A percentile compares a stretch with the other conserved stretches of the same genome.
Evolutionary conservation across 345 rosid species (phyloP).

Genomic region (Arabidopsis arenosa): DNA sequence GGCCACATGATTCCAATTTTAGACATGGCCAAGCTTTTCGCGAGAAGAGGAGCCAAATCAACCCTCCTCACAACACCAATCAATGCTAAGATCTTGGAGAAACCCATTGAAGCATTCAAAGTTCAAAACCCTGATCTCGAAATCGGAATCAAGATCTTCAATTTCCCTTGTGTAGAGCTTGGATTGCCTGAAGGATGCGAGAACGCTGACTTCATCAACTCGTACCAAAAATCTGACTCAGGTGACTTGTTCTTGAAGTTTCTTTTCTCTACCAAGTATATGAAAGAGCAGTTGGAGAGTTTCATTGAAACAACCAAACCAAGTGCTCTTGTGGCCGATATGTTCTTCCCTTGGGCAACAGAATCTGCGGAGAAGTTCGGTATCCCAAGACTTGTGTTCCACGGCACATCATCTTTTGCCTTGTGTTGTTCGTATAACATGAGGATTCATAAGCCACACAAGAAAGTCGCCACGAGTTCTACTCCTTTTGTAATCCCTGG

Average conservation of each 20-base stretch:
- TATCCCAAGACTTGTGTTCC: conserved; percentile 48
- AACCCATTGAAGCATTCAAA: conserved; percentile 39
- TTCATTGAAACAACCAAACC: conserved; percentile 51
- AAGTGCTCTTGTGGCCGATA: conserved; percentile 44
- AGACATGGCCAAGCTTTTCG: conserved; percentile 65
- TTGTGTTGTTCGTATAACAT: conserved; percentile 39
- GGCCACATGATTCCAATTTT: conserved; percentile 60
- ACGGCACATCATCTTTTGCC: conserved; percentile 41
- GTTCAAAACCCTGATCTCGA: conserved; percentile 36
- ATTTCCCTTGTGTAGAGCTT: conserved; percentile 51
- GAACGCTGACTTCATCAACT: conserved; percentile 44
- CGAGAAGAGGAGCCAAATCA: conserved; percentile 49
- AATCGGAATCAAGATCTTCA: conserved; percentile 43
- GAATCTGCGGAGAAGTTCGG: conserved; percentile 24
- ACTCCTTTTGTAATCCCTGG: conserved; percentile 42
- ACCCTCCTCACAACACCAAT: conserved; percentile 57
- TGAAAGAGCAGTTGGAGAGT: conserved; percentile 55
- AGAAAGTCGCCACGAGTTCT: conserved; percentile 35
- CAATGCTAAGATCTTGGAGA: conserved; percentile 46
- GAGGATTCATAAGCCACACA: conserved; percentile 44
- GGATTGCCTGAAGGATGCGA: conserved; percentile 63
- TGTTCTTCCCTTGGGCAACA: conserved; percentile 49
- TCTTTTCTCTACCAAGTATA: conserved; percentile 44
- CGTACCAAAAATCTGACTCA: conserved; percentile 7
- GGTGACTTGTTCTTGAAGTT: conserved; percentile 45